phyloP scores from a whole-genome alignment of 2,329 filamentous ascomycete genomes.

The Dothidotthia symphoricarpi region DNA sequence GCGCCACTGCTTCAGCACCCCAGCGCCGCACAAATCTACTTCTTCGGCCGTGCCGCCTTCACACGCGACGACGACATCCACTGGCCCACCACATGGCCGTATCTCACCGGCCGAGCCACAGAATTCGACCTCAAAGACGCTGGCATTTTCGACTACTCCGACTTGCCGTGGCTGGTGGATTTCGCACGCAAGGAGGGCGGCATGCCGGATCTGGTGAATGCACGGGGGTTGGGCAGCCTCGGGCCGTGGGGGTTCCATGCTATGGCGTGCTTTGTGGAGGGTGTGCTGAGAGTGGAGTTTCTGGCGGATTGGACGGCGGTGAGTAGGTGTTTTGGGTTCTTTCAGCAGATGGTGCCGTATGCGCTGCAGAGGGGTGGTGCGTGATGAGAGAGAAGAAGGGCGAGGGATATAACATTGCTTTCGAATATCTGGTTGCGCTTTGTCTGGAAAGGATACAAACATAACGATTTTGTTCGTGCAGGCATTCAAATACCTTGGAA shows the following conservation, averaged over 20 bases:
- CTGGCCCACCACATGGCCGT: slow-evolving; percentile 61
- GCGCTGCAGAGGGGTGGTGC: too few species aligned
- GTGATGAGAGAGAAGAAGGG: too few species aligned
- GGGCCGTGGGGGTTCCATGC: slow-evolving; percentile 11
- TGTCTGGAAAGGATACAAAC: too few species aligned
- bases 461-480: too few species aligned
- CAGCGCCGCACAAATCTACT: slow-evolving; percentile 15
- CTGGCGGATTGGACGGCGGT: slow-evolving; percentile 2
- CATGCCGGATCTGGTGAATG: slow-evolving; percentile 1
- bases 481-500: too few species aligned
- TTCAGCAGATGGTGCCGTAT: slow-evolving; percentile 9
- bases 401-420: too few species aligned
- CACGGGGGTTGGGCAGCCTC: slow-evolving; percentile 5
- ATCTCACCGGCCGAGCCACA: slow-evolving; percentile 15
- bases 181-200: slow-evolving; percentile 10
- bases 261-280: slow-evolving; percentile 19
- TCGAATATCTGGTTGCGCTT: too few species aligned
- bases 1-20: slow-evolving; percentile 10
- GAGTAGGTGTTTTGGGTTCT: slow-evolving; percentile 12
- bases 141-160: slow-evolving; percentile 24
- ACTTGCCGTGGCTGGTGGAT: slow-evolving; percentile 21
- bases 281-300: slow-evolving; percentile 11
- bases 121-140: slow-evolving; percentile 25
- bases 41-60: slow-evolving; percentile 64
- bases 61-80: slow-evolving; percentile 95